Evolutionary conservation across 2,329 filamentous ascomycete genomes (phyloP).

Genomic region (Trematosphaeria pertusa): DNA sequence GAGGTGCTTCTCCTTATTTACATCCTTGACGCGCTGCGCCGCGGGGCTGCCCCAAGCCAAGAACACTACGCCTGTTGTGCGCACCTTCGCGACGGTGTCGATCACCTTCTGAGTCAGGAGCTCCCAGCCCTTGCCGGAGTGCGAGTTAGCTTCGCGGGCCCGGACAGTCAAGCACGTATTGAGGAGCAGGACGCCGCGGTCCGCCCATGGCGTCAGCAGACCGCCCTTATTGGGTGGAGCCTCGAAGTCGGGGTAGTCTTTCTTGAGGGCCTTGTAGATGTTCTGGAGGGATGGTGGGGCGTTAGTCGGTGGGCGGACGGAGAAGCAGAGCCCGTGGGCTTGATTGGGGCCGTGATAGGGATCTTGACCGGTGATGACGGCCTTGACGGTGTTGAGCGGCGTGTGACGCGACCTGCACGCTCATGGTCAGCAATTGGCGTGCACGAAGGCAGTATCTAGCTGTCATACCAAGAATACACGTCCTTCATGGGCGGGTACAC

Average conservation of each 20-base stretch:
- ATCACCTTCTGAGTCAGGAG: slow-evolving; percentile 90
- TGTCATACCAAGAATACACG: slow-evolving; percentile 86
- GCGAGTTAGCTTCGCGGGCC: slow-evolving; percentile 84
- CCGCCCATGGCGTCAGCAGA: slow-evolving; percentile 90
- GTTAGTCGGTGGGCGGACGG: slow-evolving; percentile 84
- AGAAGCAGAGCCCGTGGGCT: slow-evolving; percentile 96
- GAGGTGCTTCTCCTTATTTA: slow-evolving; percentile 77
- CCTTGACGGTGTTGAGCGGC: slow-evolving; percentile 85
- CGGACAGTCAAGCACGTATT: slow-evolving; percentile 96
- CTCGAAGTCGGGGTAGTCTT: slow-evolving; percentile 83
- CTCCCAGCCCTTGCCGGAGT: slow-evolving; percentile 90
- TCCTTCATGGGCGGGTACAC: slow-evolving; percentile 89
- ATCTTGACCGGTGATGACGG: slow-evolving; percentile 93
- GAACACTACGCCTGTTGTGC: slow-evolving; percentile 86
- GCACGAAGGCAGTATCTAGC: not conserved
- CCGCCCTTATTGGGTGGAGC: slow-evolving; percentile 79
- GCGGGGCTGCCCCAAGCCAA: slow-evolving; percentile 92
- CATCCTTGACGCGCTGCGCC: slow-evolving; percentile 75
- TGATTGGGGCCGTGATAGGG: slow-evolving; percentile 97
- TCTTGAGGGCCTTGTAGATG: slow-evolving; percentile 88
- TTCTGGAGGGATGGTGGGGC: slow-evolving; percentile 91
- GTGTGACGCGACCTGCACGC: slow-evolving; percentile 84
- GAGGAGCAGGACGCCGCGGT: slow-evolving; percentile 88
- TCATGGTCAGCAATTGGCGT: slow-evolving; percentile 14
- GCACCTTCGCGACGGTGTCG: slow-evolving; percentile 79